These are phyloP conservation scores for Pisolithus tinctorius DNA, from an alignment of 768 basidiomycete species.

Conservation along the genomic window DNA sequence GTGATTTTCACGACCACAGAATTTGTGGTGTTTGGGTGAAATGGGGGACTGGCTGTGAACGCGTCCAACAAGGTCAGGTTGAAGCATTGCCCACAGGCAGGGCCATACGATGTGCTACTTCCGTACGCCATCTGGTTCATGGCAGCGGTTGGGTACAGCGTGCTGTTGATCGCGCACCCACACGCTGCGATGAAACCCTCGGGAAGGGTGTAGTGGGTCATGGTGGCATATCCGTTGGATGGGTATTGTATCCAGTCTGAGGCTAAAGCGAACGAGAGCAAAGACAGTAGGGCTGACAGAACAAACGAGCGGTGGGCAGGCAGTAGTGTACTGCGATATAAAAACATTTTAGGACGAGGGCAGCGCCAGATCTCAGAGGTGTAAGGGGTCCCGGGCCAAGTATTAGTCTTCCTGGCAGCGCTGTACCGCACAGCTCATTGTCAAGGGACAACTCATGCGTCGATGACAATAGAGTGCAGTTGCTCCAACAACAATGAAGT, in stretches of 20 bases:
- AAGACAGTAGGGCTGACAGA: slow-evolving; percentile 15
- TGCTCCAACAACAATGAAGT: slow-evolving; percentile 41
- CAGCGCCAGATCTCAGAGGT: neutral
- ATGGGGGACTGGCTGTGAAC: slow-evolving; percentile 59
- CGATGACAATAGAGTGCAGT: neutral
- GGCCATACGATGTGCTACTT: slow-evolving; percentile 64
- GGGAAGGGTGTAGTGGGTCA: slow-evolving; percentile 67
- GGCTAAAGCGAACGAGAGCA: slow-evolving; percentile 19
- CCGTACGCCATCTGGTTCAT: slow-evolving; percentile 77
- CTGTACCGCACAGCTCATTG: neutral
- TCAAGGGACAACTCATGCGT: neutral
- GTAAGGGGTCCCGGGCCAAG: neutral
- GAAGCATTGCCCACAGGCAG: slow-evolving; percentile 75
- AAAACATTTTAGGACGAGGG: slow-evolving; percentile 19
- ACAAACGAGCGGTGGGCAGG: slow-evolving; percentile 12
- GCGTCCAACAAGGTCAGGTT: slow-evolving; percentile 68
- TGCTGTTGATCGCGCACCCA: slow-evolving; percentile 65
- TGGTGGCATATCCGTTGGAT: slow-evolving; percentile 55
- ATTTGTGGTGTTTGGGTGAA: slow-evolving; percentile 53
- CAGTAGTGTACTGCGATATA: neutral
- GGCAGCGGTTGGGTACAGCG: slow-evolving; percentile 71
- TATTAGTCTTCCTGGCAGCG: neutral
- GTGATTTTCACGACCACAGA: slow-evolving; percentile 72
- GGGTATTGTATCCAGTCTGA: slow-evolving; percentile 61
- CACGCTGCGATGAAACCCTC: slow-evolving; percentile 53